phyloP scores from a whole-genome alignment of 1,284 basidiomycete genomes.

The Apiotrichum gamsii region DNA sequence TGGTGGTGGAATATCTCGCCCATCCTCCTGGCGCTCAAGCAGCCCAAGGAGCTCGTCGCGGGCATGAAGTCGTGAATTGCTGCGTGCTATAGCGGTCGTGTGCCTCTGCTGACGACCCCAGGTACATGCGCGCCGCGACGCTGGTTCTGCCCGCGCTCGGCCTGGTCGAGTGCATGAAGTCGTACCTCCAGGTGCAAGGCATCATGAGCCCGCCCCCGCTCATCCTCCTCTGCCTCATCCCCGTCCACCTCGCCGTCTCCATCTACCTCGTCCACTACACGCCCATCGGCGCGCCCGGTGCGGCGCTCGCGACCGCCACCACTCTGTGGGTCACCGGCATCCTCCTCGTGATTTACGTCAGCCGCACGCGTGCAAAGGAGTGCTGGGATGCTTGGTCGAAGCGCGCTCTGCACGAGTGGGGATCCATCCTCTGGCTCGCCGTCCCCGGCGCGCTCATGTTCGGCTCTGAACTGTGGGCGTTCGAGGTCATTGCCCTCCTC shows the following conservation, averaged over 20 bases:
- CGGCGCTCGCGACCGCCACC: constrained; percentile 17
- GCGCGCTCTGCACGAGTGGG: constrained; percentile 20
- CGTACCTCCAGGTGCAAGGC: constrained; percentile 26
- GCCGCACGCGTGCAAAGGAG: constrained; percentile 18
- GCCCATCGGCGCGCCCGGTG: constrained; percentile 19
- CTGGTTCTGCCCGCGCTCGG: constrained; percentile 18
- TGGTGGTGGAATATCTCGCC: constrained; percentile 39
- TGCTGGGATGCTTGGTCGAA: constrained; percentile 28
- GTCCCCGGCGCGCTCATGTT: constrained; percentile 28
- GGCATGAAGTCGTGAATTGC: constrained; percentile 21
- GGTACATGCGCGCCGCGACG: constrained; percentile 13
- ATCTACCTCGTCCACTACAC: constrained; percentile 27
- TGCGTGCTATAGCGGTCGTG: no score
- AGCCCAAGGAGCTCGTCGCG: constrained; percentile 19
- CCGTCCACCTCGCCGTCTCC: constrained; percentile 21
- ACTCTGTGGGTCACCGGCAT: constrained; percentile 20
- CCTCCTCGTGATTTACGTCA: constrained; percentile 17
- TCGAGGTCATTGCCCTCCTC: constrained; percentile 29
- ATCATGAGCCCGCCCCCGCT: constrained; percentile 24
- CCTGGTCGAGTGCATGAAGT: constrained; percentile 27
- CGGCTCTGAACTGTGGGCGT: constrained; percentile 28
- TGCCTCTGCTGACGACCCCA: not conserved
- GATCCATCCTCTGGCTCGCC: constrained; percentile 17
- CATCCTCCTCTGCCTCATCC: constrained; percentile 24
- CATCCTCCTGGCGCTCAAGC: constrained; percentile 21